These are phyloP conservation scores for Petunia axillaris DNA, from an alignment of 257 asterid genomes.

Conservation along the genomic window DNA sequence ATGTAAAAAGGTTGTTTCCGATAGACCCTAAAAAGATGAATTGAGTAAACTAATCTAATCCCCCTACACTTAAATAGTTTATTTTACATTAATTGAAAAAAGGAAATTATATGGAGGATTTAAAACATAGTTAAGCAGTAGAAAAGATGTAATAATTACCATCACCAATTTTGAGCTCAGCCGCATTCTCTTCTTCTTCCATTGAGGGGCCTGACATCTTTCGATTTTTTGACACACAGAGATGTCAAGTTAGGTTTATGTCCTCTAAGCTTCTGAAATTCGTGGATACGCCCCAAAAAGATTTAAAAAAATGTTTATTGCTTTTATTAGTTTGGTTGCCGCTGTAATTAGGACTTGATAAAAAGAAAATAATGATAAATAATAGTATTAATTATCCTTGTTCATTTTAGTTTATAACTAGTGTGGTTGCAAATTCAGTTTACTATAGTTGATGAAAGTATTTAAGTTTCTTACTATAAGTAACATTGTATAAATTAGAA, in stretches of 20 bases:
- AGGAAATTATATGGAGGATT: neutral
- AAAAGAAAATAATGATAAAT: no score
- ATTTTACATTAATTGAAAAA: neutral
- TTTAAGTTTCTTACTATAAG: no score
- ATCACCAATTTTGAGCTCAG: slow-evolving; percentile 85
- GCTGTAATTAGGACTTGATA: no score
- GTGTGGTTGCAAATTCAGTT: no score
- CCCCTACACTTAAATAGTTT: neutral
- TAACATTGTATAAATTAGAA: no score
- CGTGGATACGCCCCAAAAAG: neutral
- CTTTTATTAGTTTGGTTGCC: no score
- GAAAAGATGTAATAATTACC: slow-evolving; percentile 45
- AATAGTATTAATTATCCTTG: no score
- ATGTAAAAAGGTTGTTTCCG: no score
- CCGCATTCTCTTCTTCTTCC: slow-evolving; percentile 87
- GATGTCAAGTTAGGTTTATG: neutral
- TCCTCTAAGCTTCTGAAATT: neutral
- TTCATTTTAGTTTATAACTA: no score
- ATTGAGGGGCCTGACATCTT: slow-evolving; percentile 46
- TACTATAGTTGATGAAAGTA: no score
- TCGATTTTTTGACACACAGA: neutral
- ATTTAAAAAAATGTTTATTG: no score
- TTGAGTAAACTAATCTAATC: neutral
- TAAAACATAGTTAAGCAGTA: neutral
- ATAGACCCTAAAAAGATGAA: neutral